phyloP scores from a whole-genome alignment of 768 basidiomycete genomes.

The Pleurotus pulmonarius region DNA sequence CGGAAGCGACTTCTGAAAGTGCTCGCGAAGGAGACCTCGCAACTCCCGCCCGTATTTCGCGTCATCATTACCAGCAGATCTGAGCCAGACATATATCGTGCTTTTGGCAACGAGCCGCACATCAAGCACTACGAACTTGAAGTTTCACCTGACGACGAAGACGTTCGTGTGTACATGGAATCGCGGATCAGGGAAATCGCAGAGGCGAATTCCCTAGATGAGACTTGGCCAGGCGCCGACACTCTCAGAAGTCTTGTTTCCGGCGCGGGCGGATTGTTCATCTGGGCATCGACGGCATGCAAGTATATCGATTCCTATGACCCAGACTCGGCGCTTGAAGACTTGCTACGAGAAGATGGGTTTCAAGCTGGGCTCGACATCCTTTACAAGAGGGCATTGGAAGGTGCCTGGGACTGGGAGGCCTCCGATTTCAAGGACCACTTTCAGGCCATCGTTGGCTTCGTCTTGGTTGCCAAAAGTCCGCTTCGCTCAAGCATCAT shows the following conservation, averaged over 20 bases:
- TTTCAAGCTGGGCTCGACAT: constrained; percentile 4
- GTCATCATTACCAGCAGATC: constrained; percentile 25
- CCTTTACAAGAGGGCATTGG: constrained; percentile 6
- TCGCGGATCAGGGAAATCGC: not conserved
- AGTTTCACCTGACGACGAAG: not conserved
- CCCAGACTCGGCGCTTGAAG: constrained; percentile 3
- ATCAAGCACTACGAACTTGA: not conserved
- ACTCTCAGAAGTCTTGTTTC: constrained; percentile 6
- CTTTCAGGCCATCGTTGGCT: constrained; percentile 8
- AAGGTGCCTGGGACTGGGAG: constrained; percentile 1
- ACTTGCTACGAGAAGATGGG: not conserved
- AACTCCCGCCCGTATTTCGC: constrained; percentile 22
- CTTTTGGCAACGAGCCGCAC: not conserved
- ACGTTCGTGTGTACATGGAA: not conserved
- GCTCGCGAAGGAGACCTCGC: constrained; percentile 12
- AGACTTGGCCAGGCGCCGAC: constrained; percentile 15
- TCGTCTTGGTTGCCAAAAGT: not conserved
- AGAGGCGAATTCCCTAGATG: not conserved
- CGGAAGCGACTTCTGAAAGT: constrained; percentile 18
- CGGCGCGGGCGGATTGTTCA: constrained; percentile 15
- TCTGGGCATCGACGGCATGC: constrained; percentile 20
- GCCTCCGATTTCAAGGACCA: not conserved
- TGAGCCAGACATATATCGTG: constrained; percentile 17
- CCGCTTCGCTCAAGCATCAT: not conserved
- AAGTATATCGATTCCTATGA: constrained; percentile 15